These are phyloP conservation scores for Sclerotinia spermophila DNA, from an alignment of 2,329 filamentous ascomycete genomes.

Conservation along the genomic window DNA sequence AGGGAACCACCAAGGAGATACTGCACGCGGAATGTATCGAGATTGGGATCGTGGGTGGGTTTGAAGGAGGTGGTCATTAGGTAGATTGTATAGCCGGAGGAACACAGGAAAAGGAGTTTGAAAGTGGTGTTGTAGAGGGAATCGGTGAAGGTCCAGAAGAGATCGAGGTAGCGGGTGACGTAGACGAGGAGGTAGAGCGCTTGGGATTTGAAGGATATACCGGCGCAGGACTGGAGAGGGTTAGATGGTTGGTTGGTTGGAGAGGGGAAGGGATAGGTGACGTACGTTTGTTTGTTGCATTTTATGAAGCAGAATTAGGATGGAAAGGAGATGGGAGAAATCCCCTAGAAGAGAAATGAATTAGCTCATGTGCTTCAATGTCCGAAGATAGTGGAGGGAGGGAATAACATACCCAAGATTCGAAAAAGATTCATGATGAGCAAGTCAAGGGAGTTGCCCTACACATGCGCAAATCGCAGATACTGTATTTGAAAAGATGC, in stretches of 20 bases:
- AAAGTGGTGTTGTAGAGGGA: conserved; percentile 85
- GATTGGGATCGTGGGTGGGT: conserved; percentile 92
- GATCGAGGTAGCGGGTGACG: conserved; percentile 86
- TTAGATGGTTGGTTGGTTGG: conserved; percentile 8
- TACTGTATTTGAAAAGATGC: background rate
- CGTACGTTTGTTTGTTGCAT: conserved; percentile 88
- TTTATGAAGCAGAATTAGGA: conserved; percentile 93
- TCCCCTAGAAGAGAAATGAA: conserved; percentile 58
- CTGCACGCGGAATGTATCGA: conserved; percentile 95
- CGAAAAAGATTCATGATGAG: conserved; percentile 67
- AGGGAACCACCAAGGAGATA: conserved; percentile 83
- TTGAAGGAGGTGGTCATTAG: conserved; percentile 98
- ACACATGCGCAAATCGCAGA: conserved; percentile 13
- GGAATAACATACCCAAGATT: conserved; percentile 51
- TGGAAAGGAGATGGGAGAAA: conserved; percentile 91
- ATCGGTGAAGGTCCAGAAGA: conserved; percentile 75
- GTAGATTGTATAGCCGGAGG: conserved; percentile 92
- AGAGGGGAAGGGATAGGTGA: conserved; percentile 21
- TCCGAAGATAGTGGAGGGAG: background rate
- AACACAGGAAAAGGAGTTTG: conserved; percentile 90
- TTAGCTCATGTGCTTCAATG: conserved; percentile 5
- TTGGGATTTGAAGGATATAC: conserved; percentile 99
- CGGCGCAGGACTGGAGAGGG: conserved; percentile 57
- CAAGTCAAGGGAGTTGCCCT: conserved; percentile 20
- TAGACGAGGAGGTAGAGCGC: conserved; percentile 93